These are phyloP conservation scores for Penicillium sp. DNA, from an alignment of 2,329 filamentous ascomycete genomes.

Conservation along the genomic window DNA sequence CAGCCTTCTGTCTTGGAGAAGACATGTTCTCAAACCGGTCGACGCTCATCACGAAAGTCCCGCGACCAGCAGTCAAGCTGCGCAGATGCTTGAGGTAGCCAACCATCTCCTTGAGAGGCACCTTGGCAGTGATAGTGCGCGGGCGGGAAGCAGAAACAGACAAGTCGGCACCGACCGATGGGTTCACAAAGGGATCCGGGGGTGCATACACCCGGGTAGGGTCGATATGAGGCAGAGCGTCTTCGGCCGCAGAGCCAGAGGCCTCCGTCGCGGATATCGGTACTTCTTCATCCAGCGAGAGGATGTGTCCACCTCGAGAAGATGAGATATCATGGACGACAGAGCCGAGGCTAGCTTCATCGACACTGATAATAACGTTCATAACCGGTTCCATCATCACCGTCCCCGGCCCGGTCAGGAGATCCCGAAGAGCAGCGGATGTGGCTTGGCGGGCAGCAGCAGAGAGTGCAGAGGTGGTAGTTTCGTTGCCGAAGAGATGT, in stretches of 20 bases:
- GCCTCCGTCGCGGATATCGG: constrained; percentile 28
- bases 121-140: constrained; percentile 70
- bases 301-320: constrained; percentile 65
- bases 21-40: constrained; percentile 66
- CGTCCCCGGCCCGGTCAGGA: constrained; percentile 39
- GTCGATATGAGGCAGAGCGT: constrained; percentile 53
- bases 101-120: constrained; percentile 94
- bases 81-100: constrained; percentile 85
- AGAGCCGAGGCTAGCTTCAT: constrained; percentile 71
- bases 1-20: constrained; percentile 54
- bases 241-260: constrained; percentile 22
- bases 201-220: constrained; percentile 75
- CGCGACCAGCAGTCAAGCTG: constrained; percentile 79
- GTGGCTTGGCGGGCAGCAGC: constrained; percentile 65
- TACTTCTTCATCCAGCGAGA: constrained; percentile 60
- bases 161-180: constrained; percentile 21
- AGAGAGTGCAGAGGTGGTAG: constrained; percentile 61
- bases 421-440: constrained; percentile 61
- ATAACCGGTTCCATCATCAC: constrained; percentile 89
- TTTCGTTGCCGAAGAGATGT: constrained; percentile 63
- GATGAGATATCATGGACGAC: constrained; percentile 79
- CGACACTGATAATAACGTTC: constrained; percentile 78
- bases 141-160: constrained; percentile 42
- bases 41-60: constrained; percentile 69
- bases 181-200: constrained; percentile 66